Percentiles rank a stretch among this genome's conserved stretches.
Evolutionary conservation across 2,329 filamentous ascomycete genomes (phyloP).

Genomic region (Zarea fungicola): DNA sequence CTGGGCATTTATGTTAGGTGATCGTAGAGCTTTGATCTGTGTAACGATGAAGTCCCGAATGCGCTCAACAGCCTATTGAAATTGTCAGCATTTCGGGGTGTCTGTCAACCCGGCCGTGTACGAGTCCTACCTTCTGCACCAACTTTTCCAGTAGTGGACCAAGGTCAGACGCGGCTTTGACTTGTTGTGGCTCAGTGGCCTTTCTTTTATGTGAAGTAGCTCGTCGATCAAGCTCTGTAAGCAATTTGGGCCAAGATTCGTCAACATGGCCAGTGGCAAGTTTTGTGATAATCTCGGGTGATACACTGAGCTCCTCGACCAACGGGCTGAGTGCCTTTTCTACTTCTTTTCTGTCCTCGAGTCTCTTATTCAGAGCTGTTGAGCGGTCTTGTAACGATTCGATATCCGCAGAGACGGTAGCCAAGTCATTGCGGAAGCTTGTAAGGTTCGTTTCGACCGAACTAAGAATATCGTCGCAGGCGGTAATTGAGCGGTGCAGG

Average conservation of each 20-base stretch:
- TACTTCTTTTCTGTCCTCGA: slow-evolving; percentile 85
- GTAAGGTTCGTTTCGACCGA: slow-evolving; percentile 91
- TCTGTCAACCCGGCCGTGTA: not conserved
- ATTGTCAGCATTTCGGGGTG: slow-evolving; percentile 14
- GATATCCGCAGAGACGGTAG: slow-evolving; percentile 88
- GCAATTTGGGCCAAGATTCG: slow-evolving; percentile 76
- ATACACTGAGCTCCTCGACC: slow-evolving; percentile 86
- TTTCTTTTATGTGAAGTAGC: slow-evolving; percentile 66
- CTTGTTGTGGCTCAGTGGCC: slow-evolving; percentile 52
- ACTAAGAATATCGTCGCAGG: slow-evolving; percentile 87
- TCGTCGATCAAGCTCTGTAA: slow-evolving; percentile 79
- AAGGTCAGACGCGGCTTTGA: slow-evolving; percentile 77
- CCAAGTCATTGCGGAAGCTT: slow-evolving; percentile 89
- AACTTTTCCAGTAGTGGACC: slow-evolving; percentile 81
- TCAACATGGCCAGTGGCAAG: slow-evolving; percentile 88
- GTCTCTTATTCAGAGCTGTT: slow-evolving; percentile 70
- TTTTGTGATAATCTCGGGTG: slow-evolving; percentile 75
- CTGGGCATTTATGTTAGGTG: slow-evolving; percentile 94
- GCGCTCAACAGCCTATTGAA: slow-evolving; percentile 74
- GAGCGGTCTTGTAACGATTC: slow-evolving; percentile 88
- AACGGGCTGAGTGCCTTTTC: slow-evolving; percentile 83
- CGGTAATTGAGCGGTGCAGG: slow-evolving; percentile 79
- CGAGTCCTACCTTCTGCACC: slow-evolving; percentile 61
- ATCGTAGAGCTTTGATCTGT: slow-evolving; percentile 89
- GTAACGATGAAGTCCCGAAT: slow-evolving; percentile 92